Conservation (phyloP, 305 asterid genomes). For the Andrographis paniculata region DNA sequence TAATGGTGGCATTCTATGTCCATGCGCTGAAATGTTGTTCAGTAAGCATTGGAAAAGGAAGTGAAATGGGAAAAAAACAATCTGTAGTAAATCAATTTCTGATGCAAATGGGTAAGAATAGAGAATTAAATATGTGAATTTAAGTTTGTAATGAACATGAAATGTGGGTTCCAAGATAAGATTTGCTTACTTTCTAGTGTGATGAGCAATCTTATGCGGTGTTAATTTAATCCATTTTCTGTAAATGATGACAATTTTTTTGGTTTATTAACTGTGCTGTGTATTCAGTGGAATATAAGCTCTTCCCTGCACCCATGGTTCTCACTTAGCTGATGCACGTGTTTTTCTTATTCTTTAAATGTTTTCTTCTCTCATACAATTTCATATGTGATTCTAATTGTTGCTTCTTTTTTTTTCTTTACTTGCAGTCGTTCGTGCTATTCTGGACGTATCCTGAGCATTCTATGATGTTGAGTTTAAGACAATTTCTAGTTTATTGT, state of each 20-base stretch:
- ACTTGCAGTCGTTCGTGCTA: slow-evolving; percentile 92
- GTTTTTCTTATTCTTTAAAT: slow-evolving; percentile 2
- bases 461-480: neutral
- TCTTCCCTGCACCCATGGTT: neutral
- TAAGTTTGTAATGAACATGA: no score
- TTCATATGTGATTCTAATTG: slow-evolving; percentile 14
- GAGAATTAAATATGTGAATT: neutral
- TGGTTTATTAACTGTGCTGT: neutral
- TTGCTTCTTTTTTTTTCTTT: slow-evolving; percentile 23
- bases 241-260: neutral
- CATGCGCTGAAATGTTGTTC: no score
- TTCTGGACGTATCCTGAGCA: slow-evolving; percentile 93
- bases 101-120: neutral
- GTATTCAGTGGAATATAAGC: neutral
- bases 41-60: no score
- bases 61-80: neutral
- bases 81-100: neutral
- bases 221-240: neutral
- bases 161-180: neutral
- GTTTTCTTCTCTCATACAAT: neutral
- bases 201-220: neutral
- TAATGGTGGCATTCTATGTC: neutral
- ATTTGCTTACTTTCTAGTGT: neutral
- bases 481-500: slow-evolving; percentile 7
- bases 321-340: neutral